phyloP scores from a whole-genome alignment of 805 yeast species.

The Wickerhamiella domercqiae region DNA sequence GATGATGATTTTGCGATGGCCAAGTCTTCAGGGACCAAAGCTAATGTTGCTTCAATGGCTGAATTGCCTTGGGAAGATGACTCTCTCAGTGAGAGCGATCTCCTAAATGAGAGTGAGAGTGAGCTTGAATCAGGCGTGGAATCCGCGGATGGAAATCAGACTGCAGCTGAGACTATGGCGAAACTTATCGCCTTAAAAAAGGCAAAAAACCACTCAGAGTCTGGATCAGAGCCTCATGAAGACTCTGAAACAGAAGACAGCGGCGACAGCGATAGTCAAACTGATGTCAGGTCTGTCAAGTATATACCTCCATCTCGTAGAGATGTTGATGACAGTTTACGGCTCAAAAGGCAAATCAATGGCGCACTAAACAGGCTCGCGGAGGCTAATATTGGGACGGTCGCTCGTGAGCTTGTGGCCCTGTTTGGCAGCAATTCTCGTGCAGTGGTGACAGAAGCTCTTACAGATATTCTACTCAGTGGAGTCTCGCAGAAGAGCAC shows the following conservation, averaged over 20 bases:
- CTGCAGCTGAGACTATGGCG: conserved; percentile 18
- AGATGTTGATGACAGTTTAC: conserved; percentile 19
- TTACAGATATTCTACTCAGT: conserved; percentile 48
- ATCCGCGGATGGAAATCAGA: conserved; percentile 5
- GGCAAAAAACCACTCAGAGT: conserved; percentile 7
- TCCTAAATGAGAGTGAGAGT: conserved; percentile 13
- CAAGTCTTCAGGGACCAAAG: too few species aligned
- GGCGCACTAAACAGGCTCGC: conserved; percentile 81
- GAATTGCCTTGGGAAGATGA: conserved; percentile 7
- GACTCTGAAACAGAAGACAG: conserved; percentile 17
- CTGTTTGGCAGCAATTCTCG: conserved; percentile 57
- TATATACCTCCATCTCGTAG: conserved; percentile 86
- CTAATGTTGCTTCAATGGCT: too few species aligned
- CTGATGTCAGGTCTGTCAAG: conserved; percentile 2
- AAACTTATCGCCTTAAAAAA: conserved; percentile 18
- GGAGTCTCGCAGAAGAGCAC: conserved; percentile 50
- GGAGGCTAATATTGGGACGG: conserved; percentile 62
- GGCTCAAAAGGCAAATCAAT: conserved; percentile 49
- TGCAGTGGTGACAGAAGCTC: conserved; percentile 57
- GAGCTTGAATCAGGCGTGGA: conserved; percentile 17
- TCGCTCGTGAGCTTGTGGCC: conserved; percentile 51
- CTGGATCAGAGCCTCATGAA: conserved; percentile 1
- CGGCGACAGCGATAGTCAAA: conserved; percentile 15
- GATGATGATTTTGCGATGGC: background rate
- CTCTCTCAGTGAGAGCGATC: conserved; percentile 12